Evolutionary conservation across 2,329 filamentous ascomycete genomes (phyloP).

Genomic region (Chaetomiaceae sp.): DNA sequence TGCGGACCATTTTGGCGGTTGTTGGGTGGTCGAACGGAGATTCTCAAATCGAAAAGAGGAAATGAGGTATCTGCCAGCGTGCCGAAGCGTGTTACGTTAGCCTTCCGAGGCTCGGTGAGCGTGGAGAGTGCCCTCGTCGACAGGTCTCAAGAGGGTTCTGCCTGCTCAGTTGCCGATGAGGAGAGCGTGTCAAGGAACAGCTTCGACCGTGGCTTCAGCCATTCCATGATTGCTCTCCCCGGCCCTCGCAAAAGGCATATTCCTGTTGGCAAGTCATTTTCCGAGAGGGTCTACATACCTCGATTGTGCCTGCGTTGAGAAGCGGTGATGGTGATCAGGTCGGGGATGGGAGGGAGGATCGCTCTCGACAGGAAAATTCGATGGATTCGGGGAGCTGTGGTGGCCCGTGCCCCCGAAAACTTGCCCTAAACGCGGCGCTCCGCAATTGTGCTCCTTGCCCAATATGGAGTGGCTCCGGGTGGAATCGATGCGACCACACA

Average conservation of each 20-base stretch:
- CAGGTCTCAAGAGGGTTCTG: slow-evolving; percentile 59
- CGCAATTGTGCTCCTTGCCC: slow-evolving; percentile 2
- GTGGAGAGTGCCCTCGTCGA: slow-evolving; percentile 64
- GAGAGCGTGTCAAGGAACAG: slow-evolving; percentile 54
- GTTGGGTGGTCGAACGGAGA: slow-evolving; percentile 51
- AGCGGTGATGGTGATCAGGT: slow-evolving; percentile 15
- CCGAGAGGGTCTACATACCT: slow-evolving; percentile 29
- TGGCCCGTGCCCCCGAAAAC: slow-evolving; percentile 25
- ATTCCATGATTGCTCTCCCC: slow-evolving; percentile 57
- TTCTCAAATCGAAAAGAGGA: slow-evolving; percentile 68
- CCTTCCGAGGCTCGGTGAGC: slow-evolving; percentile 57
- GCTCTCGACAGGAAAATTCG: slow-evolving; percentile 28
- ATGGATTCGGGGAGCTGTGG: slow-evolving; percentile 17
- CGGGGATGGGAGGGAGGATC: slow-evolving; percentile 30
- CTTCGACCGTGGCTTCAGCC: slow-evolving; percentile 20
- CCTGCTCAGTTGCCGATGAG: slow-evolving; percentile 60
- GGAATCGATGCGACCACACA: slow-evolving; percentile 13
- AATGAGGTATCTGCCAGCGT: slow-evolving; percentile 59
- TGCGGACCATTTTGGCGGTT: slow-evolving; percentile 94
- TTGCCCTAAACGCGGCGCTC: slow-evolving; percentile 24
- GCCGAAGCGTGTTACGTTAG: slow-evolving; percentile 54
- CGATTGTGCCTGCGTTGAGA: slow-evolving; percentile 23
- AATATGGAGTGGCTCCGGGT: background rate
- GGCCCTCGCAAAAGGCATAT: slow-evolving; percentile 43
- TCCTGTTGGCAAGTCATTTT: slow-evolving; percentile 30